Evolutionary conservation across 2,329 filamentous ascomycete genomes (phyloP), one percentile per base, ranked within the genome.

Genomic region (Penicillium sp.): DNA sequence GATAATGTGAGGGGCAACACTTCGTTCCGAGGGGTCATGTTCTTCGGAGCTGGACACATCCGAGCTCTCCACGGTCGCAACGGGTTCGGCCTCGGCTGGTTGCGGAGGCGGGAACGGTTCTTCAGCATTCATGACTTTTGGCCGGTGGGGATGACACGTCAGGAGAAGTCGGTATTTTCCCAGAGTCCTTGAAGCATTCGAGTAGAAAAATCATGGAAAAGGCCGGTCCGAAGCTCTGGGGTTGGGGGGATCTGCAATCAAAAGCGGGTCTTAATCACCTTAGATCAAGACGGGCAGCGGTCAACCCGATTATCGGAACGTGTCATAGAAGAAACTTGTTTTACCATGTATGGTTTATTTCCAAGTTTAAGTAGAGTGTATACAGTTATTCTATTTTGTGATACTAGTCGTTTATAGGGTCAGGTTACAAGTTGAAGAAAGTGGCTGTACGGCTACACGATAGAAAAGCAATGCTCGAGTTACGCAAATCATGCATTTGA

Each of bases 1-100:
- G 53, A 92, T 79, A 56, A 84, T 78, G 62, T 89, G 82, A 19
- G 53, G 53, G 14, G 85, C 83, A 70, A 87, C 80, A 61, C 78
- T 75, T 62, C 83, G 79, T 60, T 79, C 77, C 58, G 84, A 73
- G 52, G 71, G 73, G 45, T 62, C 65, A 52, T 67, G 64, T 56
- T 70, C 71, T 63, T 61, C 56, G 64, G 63, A 61, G 72, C 51
- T 58, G 31, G 56, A 59, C 26, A 52, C 22, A 21, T 61, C 53
- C 16, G 55, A 56, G 55, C 44, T 61, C 33, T 41, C 53, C 55
- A 56, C 39, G 26, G 55, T 57, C 47, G 55, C 50, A 13, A 41
- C 5, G 11, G 37, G 22, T 31, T 63, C 51, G 39, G 29, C 41
- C 35, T 59, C 44, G 44, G 48, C 49, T 47, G 52, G 22, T 14